A percentile compares a stretch with the other conserved stretches of the same genome.
phyloP scores from a whole-genome alignment of 169 alveolate species.

The Theileria equi region DNA sequence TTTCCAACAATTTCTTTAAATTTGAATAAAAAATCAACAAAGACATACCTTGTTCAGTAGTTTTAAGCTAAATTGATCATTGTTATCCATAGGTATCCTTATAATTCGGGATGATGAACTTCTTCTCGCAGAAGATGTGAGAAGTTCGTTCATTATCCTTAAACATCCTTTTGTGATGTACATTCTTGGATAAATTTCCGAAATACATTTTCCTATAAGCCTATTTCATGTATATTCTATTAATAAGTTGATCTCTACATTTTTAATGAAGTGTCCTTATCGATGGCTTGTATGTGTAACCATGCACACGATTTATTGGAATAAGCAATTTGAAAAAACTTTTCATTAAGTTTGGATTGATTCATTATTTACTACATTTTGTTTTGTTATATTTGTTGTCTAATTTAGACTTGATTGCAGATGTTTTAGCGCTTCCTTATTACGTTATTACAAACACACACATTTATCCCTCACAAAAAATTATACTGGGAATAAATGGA shows the following conservation, averaged over 20 bases:
- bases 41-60: neutral
- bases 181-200: neutral
- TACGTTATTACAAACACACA: no score
- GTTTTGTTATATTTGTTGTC: neutral
- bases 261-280: neutral
- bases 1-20: slow-evolving; percentile 22
- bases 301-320: no score
- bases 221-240: slow-evolving; percentile 1
- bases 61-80: neutral
- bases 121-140: neutral
- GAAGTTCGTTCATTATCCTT: neutral
- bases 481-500: slow-evolving; percentile 30
- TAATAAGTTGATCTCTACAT: neutral
- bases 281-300: neutral
- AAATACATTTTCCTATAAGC: neutral
- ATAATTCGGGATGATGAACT: slow-evolving; percentile 35
- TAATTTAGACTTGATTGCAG: neutral
- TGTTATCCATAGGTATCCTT: slow-evolving; percentile 30
- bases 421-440: neutral
- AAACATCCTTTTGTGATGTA: neutral
- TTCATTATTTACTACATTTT: neutral
- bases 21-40: neutral
- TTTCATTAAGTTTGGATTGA: neutral
- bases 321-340: no score
- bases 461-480: no score